These are phyloP conservation scores for Aspergillus vadensis DNA, from an alignment of 2,329 filamentous ascomycete genomes.

Conservation along the genomic window DNA sequence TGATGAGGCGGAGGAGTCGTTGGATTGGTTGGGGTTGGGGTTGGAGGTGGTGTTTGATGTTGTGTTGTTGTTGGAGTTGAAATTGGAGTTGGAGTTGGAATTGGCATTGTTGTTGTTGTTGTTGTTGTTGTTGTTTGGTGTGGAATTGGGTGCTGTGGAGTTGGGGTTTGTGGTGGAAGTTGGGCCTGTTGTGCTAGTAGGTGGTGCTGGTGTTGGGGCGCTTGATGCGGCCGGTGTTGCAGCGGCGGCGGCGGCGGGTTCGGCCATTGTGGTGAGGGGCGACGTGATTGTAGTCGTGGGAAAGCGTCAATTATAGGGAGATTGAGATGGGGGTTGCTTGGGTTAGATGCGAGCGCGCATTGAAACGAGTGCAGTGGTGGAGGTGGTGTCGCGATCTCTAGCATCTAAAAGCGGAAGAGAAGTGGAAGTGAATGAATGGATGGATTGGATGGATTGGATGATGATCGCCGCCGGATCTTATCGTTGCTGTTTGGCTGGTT, in stretches of 20 bases:
- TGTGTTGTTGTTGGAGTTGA: slow-evolving; percentile 19
- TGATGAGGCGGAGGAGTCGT: slow-evolving; percentile 19
- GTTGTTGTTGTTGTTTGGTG: slow-evolving; percentile 20
- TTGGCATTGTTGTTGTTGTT: slow-evolving; percentile 9
- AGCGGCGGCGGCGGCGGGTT: slow-evolving; percentile 44
- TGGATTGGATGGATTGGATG: slow-evolving; percentile 11
- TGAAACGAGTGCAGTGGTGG: not conserved
- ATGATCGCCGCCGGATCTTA: slow-evolving; percentile 23
- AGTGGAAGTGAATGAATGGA: slow-evolving; percentile 2
- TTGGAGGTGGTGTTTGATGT: slow-evolving; percentile 17
- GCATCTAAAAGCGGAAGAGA: not conserved
- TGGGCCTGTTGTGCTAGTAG: slow-evolving; percentile 19
- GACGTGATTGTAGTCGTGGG: not conserved
- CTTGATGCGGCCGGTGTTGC: slow-evolving; percentile 25
- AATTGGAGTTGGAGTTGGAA: slow-evolving; percentile 24
- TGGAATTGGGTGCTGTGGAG: slow-evolving; percentile 22
- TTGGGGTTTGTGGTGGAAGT: slow-evolving; percentile 21
- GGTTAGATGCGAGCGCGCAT: not conserved
- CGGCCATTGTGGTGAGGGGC: slow-evolving; percentile 37
- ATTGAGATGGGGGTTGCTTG: not conserved
- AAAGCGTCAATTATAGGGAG: not conserved
- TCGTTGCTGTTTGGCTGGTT: slow-evolving; percentile 38
- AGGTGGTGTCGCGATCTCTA: not conserved
- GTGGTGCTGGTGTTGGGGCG: slow-evolving; percentile 23
- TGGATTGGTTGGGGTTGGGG: slow-evolving; percentile 26